Evolutionary conservation across 441 rosid genomes (phyloP), one percentile per base, ranked within the genome.

Genomic region (Sinapis alba): DNA sequence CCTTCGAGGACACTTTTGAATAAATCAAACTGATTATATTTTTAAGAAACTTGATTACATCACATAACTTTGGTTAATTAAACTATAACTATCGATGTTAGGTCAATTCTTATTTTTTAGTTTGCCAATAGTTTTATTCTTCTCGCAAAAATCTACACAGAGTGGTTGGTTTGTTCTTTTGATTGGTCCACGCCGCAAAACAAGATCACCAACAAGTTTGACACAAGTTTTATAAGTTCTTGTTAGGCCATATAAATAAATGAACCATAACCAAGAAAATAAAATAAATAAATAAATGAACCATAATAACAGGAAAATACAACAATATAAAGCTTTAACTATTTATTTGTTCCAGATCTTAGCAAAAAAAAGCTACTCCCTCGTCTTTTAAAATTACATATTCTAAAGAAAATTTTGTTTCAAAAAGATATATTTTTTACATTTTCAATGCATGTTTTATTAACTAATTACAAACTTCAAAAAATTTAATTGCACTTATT

Each of bases 51-150:
- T 63, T 11, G n/a, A 26, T 51, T 51, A 61, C 41, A 15, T 51
- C 74, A 61, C 54, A 20, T 53, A 41, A 10, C 26, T 62, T 62
- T 69, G 47, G 45, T n/a, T 68, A 21, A 50, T 62, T 27, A 68
- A 28, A 38, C 27, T 62, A 54, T 34, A 75, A 45, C 72, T 66
- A 68, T 50, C 73, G 8, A 64, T 23, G 72, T 77, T 71, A 43
- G 76, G 80, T 71, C 75, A 77, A 70, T 47, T 57, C 47, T 45
- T 77, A 71, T 64, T 71, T 64, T 71, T 56, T 28, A 20, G 5
- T 21, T 38, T 38, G 7, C 53, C 65, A 65, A 51, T 61, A 8
- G 11, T 68, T 62, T 68, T 13, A 16, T 13, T 50, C 28, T 45
- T 28, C 15, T 63, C 45, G 19, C 67, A 45, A 45, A 58, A 65